Conservation (phyloP, 2,329 filamentous ascomycete species). For the Penicillium frequentans region DNA sequence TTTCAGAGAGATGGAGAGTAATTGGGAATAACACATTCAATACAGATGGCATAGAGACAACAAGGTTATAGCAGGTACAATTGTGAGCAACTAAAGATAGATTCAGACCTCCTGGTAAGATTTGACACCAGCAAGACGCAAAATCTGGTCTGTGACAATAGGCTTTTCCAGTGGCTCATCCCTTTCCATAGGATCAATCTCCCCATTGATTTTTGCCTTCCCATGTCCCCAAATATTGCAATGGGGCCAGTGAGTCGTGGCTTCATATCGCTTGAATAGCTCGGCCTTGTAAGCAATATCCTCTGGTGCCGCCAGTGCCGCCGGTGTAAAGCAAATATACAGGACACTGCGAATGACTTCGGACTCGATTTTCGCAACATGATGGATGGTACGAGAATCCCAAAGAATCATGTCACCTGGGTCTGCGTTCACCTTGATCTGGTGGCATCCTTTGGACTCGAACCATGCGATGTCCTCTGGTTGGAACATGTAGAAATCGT, state of each 20-base stretch:
- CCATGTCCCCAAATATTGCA: conserved; percentile 15
- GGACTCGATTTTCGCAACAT: conserved; percentile 2
- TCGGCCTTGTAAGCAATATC: conserved; percentile 9
- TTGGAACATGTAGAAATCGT: conserved; percentile 14
- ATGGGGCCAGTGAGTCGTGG: conserved; percentile 22
- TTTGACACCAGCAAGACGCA: neutral
- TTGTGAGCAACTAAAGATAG: neutral
- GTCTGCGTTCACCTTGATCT: conserved; percentile 18
- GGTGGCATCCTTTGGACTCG: conserved; percentile 14
- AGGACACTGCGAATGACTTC: conserved; percentile 16
- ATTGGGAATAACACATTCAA: neutral
- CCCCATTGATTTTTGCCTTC: conserved; percentile 11
- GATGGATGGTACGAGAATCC: conserved; percentile 21
- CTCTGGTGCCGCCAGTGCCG: neutral
- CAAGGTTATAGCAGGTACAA: neutral
- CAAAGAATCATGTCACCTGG: conserved; percentile 21
- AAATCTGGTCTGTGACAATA: neutral
- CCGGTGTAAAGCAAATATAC: conserved; percentile 16
- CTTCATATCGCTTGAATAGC: conserved; percentile 10
- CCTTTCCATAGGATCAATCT: conserved; percentile 13
- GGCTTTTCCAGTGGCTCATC: conserved; percentile 16
- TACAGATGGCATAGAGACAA: neutral
- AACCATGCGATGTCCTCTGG: conserved; percentile 16
- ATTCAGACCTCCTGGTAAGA: neutral
- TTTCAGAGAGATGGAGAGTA: neutral